Evolutionary conservation across 1,284 basidiomycete genomes (phyloP).

Genomic region (Boletellus deceptivus): DNA sequence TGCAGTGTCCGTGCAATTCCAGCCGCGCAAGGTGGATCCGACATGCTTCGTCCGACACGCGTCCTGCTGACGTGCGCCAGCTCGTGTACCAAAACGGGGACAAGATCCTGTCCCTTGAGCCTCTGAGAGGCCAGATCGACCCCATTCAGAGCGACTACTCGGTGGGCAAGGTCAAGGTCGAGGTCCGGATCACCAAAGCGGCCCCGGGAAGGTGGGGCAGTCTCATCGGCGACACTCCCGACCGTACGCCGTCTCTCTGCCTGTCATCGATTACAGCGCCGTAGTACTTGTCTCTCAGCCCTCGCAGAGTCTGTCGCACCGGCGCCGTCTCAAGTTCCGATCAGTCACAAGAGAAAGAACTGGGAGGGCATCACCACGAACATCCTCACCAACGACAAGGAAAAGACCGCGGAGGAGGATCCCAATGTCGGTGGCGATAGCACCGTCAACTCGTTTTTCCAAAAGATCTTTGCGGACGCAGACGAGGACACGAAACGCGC

Average conservation of each 20-base stretch:
- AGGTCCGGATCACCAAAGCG: slow-evolving; percentile 66
- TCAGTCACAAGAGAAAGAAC: slow-evolving; percentile 59
- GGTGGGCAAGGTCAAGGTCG: slow-evolving; percentile 83
- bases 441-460: slow-evolving; percentile 77
- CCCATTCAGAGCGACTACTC: slow-evolving; percentile 59
- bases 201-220: slow-evolving; percentile 69
- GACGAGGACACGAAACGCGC: slow-evolving; percentile 87
- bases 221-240: slow-evolving; percentile 71
- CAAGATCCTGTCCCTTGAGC: slow-evolving; percentile 63
- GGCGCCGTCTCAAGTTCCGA: slow-evolving; percentile 31
- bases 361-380: slow-evolving; percentile 80
- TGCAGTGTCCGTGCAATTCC: slow-evolving; percentile 61
- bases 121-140: slow-evolving; percentile 80
- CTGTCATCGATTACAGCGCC: neutral
- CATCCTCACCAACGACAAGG: slow-evolving; percentile 63
- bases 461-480: slow-evolving; percentile 81
- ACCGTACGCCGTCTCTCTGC: slow-evolving; percentile 49
- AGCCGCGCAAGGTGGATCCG: slow-evolving; percentile 57
- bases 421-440: slow-evolving; percentile 82
- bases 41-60: neutral
- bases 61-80: slow-evolving; percentile 33
- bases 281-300: slow-evolving; percentile 13
- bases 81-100: slow-evolving; percentile 63
- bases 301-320: slow-evolving; percentile 35
- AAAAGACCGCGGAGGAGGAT: slow-evolving; percentile 63